A percentile compares a stretch with the other conserved stretches of the same genome.
phyloP scores from a whole-genome alignment of 2,329 filamentous ascomycete species.

The Fusarium beomiforme region DNA sequence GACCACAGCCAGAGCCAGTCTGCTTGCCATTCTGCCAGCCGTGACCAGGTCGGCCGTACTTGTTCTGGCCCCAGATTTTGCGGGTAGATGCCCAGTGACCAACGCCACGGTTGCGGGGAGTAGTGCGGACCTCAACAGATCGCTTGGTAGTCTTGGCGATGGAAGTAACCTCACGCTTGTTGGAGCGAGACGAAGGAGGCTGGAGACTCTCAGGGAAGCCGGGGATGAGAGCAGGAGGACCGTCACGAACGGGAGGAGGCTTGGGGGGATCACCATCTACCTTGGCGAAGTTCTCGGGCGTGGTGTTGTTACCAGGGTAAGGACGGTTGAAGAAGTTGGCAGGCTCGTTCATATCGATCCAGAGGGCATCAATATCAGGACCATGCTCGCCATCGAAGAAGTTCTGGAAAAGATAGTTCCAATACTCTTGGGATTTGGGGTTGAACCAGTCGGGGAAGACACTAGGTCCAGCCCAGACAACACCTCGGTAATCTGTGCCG shows the following conservation, averaged over 20 bases:
- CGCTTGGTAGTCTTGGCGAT: background rate
- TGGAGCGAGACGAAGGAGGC: constrained; percentile 15
- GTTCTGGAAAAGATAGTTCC: constrained; percentile 71
- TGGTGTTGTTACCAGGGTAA: constrained; percentile 52
- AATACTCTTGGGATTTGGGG: constrained; percentile 70
- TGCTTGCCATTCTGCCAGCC: constrained; percentile 34
- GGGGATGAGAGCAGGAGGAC: constrained; percentile 36
- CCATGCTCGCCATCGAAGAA: constrained; percentile 73
- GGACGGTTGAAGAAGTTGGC: constrained; percentile 47
- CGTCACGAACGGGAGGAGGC: constrained; percentile 67
- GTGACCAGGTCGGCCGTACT: background rate
- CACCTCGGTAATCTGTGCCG: constrained; percentile 66
- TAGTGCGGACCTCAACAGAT: background rate
- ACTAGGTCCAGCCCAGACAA: constrained; percentile 80
- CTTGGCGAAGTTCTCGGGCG: constrained; percentile 48
- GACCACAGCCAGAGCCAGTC: constrained; percentile 38
- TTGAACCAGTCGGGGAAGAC: constrained; percentile 83
- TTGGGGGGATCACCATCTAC: constrained; percentile 63
- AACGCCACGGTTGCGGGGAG: background rate
- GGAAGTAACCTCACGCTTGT: background rate
- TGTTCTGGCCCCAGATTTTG: constrained; percentile 27
- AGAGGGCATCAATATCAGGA: constrained; percentile 79
- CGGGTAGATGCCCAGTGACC: constrained; percentile 23
- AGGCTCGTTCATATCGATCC: constrained; percentile 73
- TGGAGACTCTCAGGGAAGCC: constrained; percentile 40